phyloP scores from a whole-genome alignment of 192 early-diverging fungal species.

The Coemansia sp. region DNA sequence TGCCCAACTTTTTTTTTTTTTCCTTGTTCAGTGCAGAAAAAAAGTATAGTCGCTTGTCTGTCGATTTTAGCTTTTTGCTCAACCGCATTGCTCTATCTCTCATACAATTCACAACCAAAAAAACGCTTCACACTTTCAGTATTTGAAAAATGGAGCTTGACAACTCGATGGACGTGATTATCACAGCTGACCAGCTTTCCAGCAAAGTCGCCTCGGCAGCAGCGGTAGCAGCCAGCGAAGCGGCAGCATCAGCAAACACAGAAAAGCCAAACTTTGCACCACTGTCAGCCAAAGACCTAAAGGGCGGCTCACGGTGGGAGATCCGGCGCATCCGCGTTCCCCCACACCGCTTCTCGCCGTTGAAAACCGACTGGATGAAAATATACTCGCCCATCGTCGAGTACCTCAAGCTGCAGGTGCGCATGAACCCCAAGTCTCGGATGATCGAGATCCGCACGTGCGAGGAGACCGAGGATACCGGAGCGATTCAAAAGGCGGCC shows the following conservation, averaged over 20 bases:
- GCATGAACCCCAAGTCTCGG: constrained; percentile 89
- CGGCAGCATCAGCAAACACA: constrained; percentile 43
- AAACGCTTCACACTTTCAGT: background rate
- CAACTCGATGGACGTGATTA: constrained; percentile 65
- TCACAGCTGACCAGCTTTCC: constrained; percentile 59
- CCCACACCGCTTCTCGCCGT: constrained; percentile 86
- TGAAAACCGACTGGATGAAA: constrained; percentile 92
- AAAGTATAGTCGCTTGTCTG: constrained; percentile 7
- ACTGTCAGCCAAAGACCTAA: constrained; percentile 54
- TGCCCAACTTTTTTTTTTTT: constrained; percentile 18
- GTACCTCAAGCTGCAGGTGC: constrained; percentile 92
- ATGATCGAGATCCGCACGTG: constrained; percentile 88
- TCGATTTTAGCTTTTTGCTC: constrained; percentile 3
- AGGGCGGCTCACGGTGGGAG: constrained; percentile 42
- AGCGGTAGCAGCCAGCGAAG: constrained; percentile 22
- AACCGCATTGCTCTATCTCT: background rate
- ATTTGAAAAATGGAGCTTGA: constrained; percentile 46
- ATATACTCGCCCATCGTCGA: constrained; percentile 96
- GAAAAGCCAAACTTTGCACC: constrained; percentile 68
- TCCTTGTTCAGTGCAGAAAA: constrained; percentile 1
- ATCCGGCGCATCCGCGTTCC: constrained; percentile 88
- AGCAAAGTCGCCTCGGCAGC: constrained; percentile 18
- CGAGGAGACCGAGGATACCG: constrained; percentile 79
- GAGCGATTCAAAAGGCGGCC: constrained; percentile 92
- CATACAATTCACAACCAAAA: constrained; percentile 15